Base-by-base conservation (phyloP, 208 protist genomes). In the Blechomonas ayalai region DNA sequence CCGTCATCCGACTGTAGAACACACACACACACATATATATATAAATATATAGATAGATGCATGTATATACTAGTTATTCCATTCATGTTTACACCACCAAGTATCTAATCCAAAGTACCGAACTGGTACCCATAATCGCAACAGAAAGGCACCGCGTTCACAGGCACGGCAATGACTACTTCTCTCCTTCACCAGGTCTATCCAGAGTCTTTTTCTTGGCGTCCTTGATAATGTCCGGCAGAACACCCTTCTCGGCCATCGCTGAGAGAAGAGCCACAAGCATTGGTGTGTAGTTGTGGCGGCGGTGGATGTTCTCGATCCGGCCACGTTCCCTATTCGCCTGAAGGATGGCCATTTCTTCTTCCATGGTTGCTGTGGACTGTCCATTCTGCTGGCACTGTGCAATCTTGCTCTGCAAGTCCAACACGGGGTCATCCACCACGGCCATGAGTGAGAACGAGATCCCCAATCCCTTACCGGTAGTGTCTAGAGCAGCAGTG, bases 201-300 rank as follows among this genome's bases (percentile, higher is more conserved):
- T n/a, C n/a, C n/a, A n/a, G n/a, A n/a, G n/a, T n/a, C n/a, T 12
- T 36, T 6, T 36, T 18, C 40, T 51, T 39, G 5, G 42, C 59
- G 13, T 57, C 67, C 15, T 78, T 68, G 35, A 96, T 41, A 18
- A 97, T 66, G 18, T 41, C 64, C 20, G 73, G 32, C 16, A 98
- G 62, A 53, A 90, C 59, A 1, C 86, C 92, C 46, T 90, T 95
- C 67, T 97, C 77, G 15, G 94, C 93, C 18, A 99, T 62, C 6
- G 95, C 50, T 43, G 96, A 88, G 9, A 98, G 61, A 25, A 98
- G 57, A 47, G 90, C 79, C 3, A 98, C 68, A 32, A 99, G 69
- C 67, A 98, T 96, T 8, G 97, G 95, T 10, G 96, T 82, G 73
- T 98, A 99, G 69, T 99, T 98, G 63, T 98, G 96, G 32, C 94